Evolutionary conservation across 1,284 basidiomycete species (phyloP).

Genomic region (Rhodofomes roseus): DNA sequence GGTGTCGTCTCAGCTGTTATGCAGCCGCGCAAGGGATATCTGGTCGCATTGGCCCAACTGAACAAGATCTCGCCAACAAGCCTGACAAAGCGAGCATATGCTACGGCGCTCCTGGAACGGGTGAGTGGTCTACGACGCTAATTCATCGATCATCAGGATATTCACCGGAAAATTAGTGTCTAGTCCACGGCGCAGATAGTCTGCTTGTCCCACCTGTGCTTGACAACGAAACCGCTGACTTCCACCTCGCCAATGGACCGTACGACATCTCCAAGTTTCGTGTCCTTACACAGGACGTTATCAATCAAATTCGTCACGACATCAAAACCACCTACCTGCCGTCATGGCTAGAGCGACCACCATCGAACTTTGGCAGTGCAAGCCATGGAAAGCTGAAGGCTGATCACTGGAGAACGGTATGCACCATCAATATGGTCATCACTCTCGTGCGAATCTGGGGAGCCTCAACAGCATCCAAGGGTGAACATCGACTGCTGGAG

Average conservation of each 20-base stretch:
- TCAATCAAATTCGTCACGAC: neutral
- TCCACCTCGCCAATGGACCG: neutral
- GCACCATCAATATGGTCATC: constrained; percentile 29
- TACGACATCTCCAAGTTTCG: neutral
- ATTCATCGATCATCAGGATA: too few species aligned
- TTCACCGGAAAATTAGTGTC: too few species aligned
- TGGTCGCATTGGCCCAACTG: too few species aligned
- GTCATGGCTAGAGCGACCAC: constrained; percentile 29
- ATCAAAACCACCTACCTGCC: constrained; percentile 22
- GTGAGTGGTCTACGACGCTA: too few species aligned
- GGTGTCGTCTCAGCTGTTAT: neutral
- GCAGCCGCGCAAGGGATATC: neutral
- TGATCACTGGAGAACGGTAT: constrained; percentile 32
- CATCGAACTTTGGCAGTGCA: constrained; percentile 28
- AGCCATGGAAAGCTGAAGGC: constrained; percentile 32
- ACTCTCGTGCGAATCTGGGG: constrained; percentile 29
- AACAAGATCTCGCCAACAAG: neutral
- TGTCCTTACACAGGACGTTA: neutral
- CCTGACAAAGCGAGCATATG: too few species aligned
- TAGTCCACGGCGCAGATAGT: too few species aligned
- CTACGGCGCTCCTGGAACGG: too few species aligned
- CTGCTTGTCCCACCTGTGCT: neutral
- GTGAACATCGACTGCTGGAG: neutral
- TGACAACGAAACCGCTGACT: neutral
- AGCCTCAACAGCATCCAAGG: neutral